These are phyloP conservation scores for Eucalyptus pauciflora DNA, from an alignment of 345 rosid species.

Conservation along the genomic window DNA sequence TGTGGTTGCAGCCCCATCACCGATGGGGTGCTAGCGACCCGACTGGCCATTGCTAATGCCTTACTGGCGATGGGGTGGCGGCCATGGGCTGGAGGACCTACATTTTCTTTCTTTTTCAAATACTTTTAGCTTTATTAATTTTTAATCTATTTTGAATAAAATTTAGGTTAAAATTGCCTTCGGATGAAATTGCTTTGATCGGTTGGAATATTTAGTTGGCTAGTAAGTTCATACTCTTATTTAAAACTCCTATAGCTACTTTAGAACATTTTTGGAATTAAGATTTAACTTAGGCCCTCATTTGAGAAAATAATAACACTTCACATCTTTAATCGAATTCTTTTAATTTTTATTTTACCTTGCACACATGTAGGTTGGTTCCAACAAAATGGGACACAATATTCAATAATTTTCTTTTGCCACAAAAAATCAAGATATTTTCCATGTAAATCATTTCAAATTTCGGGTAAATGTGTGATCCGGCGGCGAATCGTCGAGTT, in stretches of 20 bases:
- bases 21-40: too few relatives aligned
- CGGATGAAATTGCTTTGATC: rapidly evolving
- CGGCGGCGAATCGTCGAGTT: rapidly evolving
- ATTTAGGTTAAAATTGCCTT: neutral
- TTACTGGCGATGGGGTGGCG: neutral
- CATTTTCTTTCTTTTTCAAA: too few relatives aligned
- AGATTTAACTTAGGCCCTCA: rapidly evolving
- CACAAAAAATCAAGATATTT: rapidly evolving
- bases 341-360: too few relatives aligned
- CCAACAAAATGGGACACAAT: neutral
- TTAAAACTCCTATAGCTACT: rapidly evolving
- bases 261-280: rapidly evolving
- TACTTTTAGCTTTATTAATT: too few relatives aligned
- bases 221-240: rapidly evolving
- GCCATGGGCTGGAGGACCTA: neutral
- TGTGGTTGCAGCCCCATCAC: neutral
- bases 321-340: rapidly evolving
- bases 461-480: neutral
- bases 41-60: too few relatives aligned
- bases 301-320: too few relatives aligned
- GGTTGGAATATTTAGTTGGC: too few relatives aligned
- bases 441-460: rapidly evolving
- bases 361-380: neutral
- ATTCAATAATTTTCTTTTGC: neutral
- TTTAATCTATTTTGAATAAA: too few relatives aligned